Evolutionary conservation across 2,329 filamentous ascomycete genomes (phyloP), one percentile per base, ranked within the genome.

Genomic region (Ophiostoma triangulosporum): DNA sequence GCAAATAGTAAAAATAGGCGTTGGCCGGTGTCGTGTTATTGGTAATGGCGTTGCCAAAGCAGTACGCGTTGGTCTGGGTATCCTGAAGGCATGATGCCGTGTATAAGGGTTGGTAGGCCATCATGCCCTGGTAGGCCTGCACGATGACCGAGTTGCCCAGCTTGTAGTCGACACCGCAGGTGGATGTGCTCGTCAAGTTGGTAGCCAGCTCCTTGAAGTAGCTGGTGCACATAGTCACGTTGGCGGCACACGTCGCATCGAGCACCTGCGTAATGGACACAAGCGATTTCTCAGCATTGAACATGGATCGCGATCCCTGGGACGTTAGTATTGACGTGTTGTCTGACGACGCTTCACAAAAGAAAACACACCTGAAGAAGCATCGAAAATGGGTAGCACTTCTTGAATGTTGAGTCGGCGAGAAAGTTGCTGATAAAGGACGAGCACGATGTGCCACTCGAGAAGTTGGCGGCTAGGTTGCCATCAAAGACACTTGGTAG

Each of bases 301-400:
- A 97, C 70, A 96, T 95, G 38, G 81, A 80, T 51, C 76, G 78
- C 9, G 91, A 96, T 57, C 86, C 88, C 81, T 95, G 65, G 20
- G 43, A 43, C 20, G 24, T 29, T 17, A 29, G 26, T 46, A 12
- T 26, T n/a, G 9, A 43, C 20, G n/a, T 26, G 11, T 4, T 8
- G 6, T 14, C 11, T 29, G 1, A 24, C n/a, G n/a, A n/a, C n/a
- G 32, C 50, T 66, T 52, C 12, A 50, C 45, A 56, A 36, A 55
- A 51, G 32, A 27, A 45, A 27, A 97, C 73, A 59, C 29, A 46
- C 43, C 26, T 46, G 43, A 4, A 46, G 43, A 46, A 97, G 77
- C 61, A 95, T 74, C 1, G 90, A 95, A 54, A 96, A 73, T 0
- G 91, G 88, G 60, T 90, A 80, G 69, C 91, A 97, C 51, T 75